Base-by-base conservation (phyloP, 441 rosid species). In the Rhodomyrtus psidioides region DNA sequence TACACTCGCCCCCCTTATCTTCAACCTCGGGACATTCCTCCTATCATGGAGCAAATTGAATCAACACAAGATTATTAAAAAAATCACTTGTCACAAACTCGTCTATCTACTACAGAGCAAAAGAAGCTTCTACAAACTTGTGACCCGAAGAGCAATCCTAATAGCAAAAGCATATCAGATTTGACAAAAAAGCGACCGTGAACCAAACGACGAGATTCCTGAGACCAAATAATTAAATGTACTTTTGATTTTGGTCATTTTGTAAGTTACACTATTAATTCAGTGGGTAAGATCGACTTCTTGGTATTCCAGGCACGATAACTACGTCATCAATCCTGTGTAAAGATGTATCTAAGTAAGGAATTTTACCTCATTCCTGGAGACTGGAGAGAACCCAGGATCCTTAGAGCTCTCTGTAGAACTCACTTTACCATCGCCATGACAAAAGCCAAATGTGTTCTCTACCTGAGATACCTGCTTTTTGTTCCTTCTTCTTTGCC, bases 401-500 rank as follows among this genome's bases (percentile, higher is more conserved):
- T 88, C 91, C 62, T 83, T 84, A 55, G 90, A 82, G 53, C 85
- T 90, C 89, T 88, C 91, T 75, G 84, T 74, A 82, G 88, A 58
- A 75, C 86, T 90, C 60, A 90, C 84, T 86, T 88, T 94, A 65
- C 88, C 86, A 46, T 89, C 89, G 83, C 85, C 82, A 82, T 89
- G 89, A 88, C 53, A 83, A 86, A 90, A 85, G 85, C 87, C 93
- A 87, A 95, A 51, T 49, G 82, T 87, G 15, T 58, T 56, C 34
- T 81, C 97, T 82, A 82, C 91, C 83, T 89, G 92, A 75, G 84
- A 88, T 55, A 55, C 89, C 88, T 92, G 93, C 83, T 90, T 94
- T 90, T 94, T 96, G 89, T 88, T 94, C 91, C 93, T 95, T 88
- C 87, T 95, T 89, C 86, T 94, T 85, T 95, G 98, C 83, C 95